Conservation (phyloP, 768 basidiomycete genomes). For the Tulasnella sp. region DNA sequence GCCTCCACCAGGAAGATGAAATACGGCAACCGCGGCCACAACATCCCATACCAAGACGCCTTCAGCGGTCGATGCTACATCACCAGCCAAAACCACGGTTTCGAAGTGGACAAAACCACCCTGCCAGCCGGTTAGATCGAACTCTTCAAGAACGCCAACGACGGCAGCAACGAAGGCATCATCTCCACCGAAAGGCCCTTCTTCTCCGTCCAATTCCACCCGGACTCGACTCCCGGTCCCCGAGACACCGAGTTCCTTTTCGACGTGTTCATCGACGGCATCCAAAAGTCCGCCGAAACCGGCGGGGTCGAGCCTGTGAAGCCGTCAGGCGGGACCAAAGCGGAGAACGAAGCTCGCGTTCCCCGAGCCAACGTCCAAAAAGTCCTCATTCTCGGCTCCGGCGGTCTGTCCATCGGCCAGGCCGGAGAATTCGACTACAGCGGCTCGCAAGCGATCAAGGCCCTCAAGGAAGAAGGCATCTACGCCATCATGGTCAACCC, state of each 20-base stretch:
- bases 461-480: conserved; percentile 97
- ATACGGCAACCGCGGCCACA: conserved; percentile 98
- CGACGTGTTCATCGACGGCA: conserved; percentile 90
- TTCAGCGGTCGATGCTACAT: conserved; percentile 97
- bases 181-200: conserved; percentile 89
- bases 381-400: conserved; percentile 95
- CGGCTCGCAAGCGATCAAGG: conserved; percentile 98
- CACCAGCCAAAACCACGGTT: conserved; percentile 98
- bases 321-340: conserved; percentile 64
- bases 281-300: conserved; percentile 66
- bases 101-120: conserved; percentile 78
- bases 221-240: conserved; percentile 94
- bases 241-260: conserved; percentile 98
- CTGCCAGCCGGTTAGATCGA: conserved; percentile 87
- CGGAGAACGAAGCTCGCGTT: conserved; percentile 64
- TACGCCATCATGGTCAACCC: conserved; percentile 99
- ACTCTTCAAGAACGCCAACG: conserved; percentile 94
- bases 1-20: conserved; percentile 98
- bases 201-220: conserved; percentile 99
- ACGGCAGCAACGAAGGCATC: conserved; percentile 96
- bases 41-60: conserved; percentile 94
- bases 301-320: conserved; percentile 54
- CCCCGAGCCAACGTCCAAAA: conserved; percentile 67
- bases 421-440: conserved; percentile 99
- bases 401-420: conserved; percentile 96